phyloP scores from a whole-genome alignment of 331 rosid genomes.

The Dryas integrifolia region DNA sequence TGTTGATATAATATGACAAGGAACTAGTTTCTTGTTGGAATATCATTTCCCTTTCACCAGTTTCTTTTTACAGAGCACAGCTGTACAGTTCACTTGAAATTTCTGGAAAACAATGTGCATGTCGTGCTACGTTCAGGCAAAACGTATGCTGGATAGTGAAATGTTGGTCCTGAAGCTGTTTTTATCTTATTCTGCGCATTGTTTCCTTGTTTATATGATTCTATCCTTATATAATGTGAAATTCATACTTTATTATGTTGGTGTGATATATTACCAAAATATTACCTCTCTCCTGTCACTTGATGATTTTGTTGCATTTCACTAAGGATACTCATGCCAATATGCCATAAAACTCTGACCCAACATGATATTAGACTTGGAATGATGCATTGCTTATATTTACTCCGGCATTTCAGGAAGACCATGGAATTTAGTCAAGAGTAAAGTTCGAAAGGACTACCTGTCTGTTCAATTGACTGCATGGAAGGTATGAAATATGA shows the following conservation, averaged over 20 bases:
- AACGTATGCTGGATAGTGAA: neutral
- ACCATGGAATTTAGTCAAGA: conserved; percentile 57
- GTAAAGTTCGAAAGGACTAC: conserved; percentile 64
- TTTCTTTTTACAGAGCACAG: neutral
- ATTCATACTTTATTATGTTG: neutral
- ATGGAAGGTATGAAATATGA: conserved; percentile 66
- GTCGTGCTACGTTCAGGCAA: neutral
- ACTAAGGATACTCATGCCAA: neutral
- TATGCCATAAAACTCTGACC: neutral
- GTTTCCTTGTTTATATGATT: neutral
- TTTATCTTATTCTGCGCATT: neutral
- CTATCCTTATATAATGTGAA: no score
- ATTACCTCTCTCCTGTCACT: neutral
- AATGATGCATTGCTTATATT: neutral
- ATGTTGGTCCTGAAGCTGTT: neutral
- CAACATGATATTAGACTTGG: neutral
- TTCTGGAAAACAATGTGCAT: neutral
- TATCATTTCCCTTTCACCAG: no score
- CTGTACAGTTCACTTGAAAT: neutral
- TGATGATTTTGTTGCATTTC: neutral
- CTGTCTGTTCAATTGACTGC: conserved; percentile 84
- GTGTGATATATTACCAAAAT: neutral
- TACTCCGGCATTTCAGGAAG: conserved; percentile 51
- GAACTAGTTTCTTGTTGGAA: no score
- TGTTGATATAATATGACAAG: neutral